Percentiles rank a stretch among this genome's conserved stretches.
Evolutionary conservation across 179 eudicot species (phyloP).

Genomic region (Silene vulgaris): DNA sequence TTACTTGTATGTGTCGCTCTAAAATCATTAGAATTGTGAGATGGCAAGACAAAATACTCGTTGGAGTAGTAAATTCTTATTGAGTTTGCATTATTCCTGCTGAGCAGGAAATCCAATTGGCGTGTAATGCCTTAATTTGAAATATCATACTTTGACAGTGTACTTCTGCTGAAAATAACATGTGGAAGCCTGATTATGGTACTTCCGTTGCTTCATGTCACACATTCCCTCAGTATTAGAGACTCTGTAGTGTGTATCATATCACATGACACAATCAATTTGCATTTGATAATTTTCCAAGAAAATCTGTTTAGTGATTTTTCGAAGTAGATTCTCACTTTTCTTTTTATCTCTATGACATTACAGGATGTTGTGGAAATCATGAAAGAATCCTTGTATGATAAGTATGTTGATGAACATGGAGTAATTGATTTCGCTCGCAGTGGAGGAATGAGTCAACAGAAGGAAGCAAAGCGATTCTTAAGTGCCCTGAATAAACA

Average conservation of each 20-base stretch:
- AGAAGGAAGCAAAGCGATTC: slow-evolving; percentile 92
- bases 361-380: slow-evolving; percentile 91
- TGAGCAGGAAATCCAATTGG: background rate
- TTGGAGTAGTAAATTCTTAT: background rate
- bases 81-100: slow-evolving; percentile 2
- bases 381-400: slow-evolving; percentile 94
- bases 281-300: background rate
- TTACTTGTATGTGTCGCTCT: background rate
- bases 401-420: slow-evolving; percentile 84
- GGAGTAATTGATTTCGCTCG: slow-evolving; percentile 87
- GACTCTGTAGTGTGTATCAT: background rate
- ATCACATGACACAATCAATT: background rate
- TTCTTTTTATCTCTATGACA: slow-evolving; percentile 1
- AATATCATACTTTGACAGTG: background rate
- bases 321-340: slow-evolving; percentile 3
- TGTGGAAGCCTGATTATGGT: background rate
- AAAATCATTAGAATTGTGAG: background rate
- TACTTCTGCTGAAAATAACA: background rate
- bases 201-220: background rate
- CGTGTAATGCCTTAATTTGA: background rate
- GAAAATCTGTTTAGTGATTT: background rate
- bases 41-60: background rate
- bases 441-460: slow-evolving; percentile 98
- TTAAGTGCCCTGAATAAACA: slow-evolving; percentile 78
- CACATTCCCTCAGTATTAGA: background rate